Percentiles rank a stretch among this genome's conserved stretches.
Conservation (phyloP, 164 flowering plant species). For the Vitis amurensis region DNA sequence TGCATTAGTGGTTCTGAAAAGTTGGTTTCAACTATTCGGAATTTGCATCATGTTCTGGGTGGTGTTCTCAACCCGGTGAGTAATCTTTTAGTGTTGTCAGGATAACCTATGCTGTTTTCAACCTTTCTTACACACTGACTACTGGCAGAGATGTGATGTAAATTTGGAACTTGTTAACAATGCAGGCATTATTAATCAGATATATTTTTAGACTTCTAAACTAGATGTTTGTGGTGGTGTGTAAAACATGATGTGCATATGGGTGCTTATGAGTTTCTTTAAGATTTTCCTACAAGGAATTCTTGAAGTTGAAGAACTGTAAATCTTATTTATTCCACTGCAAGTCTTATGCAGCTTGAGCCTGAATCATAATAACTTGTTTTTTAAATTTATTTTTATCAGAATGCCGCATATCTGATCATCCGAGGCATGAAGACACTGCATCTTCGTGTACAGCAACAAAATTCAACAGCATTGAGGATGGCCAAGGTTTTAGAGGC, state of each 20-base stretch:
- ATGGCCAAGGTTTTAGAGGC: conserved; percentile 99
- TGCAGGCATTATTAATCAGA: background rate
- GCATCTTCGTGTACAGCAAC: conserved; percentile 98
- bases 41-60: conserved; percentile 85
- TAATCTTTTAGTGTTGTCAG: background rate
- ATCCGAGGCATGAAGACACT: conserved; percentile 99
- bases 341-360: background rate
- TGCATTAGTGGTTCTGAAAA: conserved; percentile 81
- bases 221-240: background rate
- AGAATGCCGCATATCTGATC: conserved; percentile 95
- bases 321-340: background rate
- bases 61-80: conserved; percentile 92
- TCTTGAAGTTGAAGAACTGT: no score
- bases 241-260: background rate
- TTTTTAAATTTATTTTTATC: conserved; percentile 12
- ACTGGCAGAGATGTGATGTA: background rate
- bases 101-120: background rate
- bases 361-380: background rate
- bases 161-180: background rate
- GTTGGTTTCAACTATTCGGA: conserved; percentile 62
- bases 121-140: background rate
- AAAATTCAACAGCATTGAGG: conserved; percentile 80
- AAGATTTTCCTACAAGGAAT: no score
- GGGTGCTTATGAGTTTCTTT: background rate
- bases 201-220: background rate